These are phyloP conservation scores for Pythium rhizo-oryzae DNA, from an alignment of 352 stramenopile genomes.

Conservation along the genomic window DNA sequence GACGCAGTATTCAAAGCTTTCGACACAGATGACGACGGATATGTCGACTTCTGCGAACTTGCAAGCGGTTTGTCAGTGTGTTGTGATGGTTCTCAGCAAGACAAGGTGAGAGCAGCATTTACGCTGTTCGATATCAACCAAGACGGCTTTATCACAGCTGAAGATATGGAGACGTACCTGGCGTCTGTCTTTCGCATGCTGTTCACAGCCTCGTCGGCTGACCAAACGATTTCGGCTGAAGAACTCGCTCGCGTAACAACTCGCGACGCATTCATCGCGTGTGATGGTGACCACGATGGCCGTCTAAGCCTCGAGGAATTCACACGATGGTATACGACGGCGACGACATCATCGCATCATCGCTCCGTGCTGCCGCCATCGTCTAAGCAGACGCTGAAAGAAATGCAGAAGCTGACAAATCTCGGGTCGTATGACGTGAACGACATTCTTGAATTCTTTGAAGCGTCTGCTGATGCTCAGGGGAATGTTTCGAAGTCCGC, in stretches of 20 bases:
- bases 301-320: conserved; percentile 85
- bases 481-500: conserved; percentile 64
- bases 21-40: conserved; percentile 73
- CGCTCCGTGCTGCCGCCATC: conserved; percentile 27
- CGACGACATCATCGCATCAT: not conserved
- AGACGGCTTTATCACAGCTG: conserved; percentile 78
- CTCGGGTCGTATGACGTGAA: conserved; percentile 82
- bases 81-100: conserved; percentile 72
- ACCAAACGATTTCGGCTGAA: conserved; percentile 51
- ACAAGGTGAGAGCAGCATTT: conserved; percentile 85
- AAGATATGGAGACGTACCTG: conserved; percentile 90
- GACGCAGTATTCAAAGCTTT: conserved; percentile 78
- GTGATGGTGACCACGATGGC: conserved; percentile 67
- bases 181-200: conserved; percentile 84
- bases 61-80: conserved; percentile 84
- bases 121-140: conserved; percentile 89
- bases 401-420: conserved; percentile 84
- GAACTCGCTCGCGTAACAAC: conserved; percentile 75
- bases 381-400: conserved; percentile 54
- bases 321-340: conserved; percentile 74
- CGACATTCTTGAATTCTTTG: conserved; percentile 89
- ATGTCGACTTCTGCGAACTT: conserved; percentile 88
- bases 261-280: conserved; percentile 60
- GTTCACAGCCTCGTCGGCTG: conserved; percentile 59
- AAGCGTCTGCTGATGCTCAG: conserved; percentile 58